phyloP scores from a whole-genome alignment of 352 stramenopile species.

The Phytophthora hybrid region DNA sequence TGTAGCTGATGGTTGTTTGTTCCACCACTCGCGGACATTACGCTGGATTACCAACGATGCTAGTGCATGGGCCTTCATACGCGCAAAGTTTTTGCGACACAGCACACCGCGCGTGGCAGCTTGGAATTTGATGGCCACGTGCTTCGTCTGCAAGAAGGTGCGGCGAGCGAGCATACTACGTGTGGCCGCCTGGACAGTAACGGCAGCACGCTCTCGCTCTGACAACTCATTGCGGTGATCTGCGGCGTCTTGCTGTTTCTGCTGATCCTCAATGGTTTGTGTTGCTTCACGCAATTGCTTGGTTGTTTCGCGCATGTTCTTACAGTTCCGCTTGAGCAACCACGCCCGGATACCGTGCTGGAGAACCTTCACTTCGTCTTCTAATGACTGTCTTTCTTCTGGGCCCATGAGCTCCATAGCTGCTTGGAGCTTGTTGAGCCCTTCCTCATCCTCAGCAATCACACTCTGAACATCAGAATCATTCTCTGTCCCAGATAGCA shows the following conservation, averaged over 20 bases:
- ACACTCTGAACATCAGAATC: slow-evolving; percentile 87
- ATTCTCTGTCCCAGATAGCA: slow-evolving; percentile 52
- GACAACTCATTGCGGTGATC: slow-evolving; percentile 41
- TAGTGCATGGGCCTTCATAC: slow-evolving; percentile 86
- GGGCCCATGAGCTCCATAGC: slow-evolving; percentile 89
- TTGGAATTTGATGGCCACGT: slow-evolving; percentile 89
- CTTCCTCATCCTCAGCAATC: slow-evolving; percentile 83
- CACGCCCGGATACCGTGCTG: slow-evolving; percentile 89
- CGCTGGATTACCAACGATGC: slow-evolving; percentile 87
- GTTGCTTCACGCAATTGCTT: slow-evolving; percentile 82
- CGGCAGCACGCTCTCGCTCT: slow-evolving; percentile 75
- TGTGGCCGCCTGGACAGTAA: slow-evolving; percentile 88
- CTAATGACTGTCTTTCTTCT: slow-evolving; percentile 84
- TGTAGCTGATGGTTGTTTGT: slow-evolving; percentile 58
- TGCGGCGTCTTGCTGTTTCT: slow-evolving; percentile 52
- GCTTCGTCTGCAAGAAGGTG: slow-evolving; percentile 86
- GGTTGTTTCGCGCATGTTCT: slow-evolving; percentile 89
- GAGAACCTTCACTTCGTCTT: slow-evolving; percentile 89
- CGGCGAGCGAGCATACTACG: slow-evolving; percentile 84
- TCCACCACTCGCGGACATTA: slow-evolving; percentile 88
- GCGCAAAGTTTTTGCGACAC: slow-evolving; percentile 87
- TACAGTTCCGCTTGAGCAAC: slow-evolving; percentile 90
- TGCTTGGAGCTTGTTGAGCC: slow-evolving; percentile 76
- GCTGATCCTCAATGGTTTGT: slow-evolving; percentile 64
- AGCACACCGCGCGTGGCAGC: slow-evolving; percentile 82